Conservation (phyloP, 768 basidiomycete species). For the Boletus huronensis region DNA sequence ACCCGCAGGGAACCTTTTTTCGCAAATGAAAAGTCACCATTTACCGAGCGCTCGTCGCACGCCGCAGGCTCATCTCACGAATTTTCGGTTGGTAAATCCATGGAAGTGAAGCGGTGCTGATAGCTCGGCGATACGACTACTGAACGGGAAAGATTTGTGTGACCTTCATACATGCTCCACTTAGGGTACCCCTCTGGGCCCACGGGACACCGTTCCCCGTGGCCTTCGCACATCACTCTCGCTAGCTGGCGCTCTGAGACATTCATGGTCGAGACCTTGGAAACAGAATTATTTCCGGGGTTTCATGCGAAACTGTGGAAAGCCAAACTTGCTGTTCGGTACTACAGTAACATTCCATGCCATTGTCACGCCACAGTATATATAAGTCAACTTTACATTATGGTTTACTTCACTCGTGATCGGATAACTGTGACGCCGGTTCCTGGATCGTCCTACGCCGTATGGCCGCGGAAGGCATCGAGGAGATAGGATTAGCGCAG, state of each 20-base stretch:
- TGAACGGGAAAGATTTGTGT: constrained; percentile 4
- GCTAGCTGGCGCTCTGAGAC: background rate
- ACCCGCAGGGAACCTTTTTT: background rate
- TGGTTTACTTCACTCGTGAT: constrained; percentile 13
- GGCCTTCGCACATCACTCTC: background rate
- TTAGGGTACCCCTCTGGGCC: background rate
- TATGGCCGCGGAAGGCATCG: constrained; percentile 27
- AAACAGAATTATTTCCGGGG: background rate
- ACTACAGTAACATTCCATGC: constrained; percentile 2
- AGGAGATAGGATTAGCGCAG: constrained; percentile 7
- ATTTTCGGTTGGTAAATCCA: constrained; percentile 17
- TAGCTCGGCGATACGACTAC: constrained; percentile 22
- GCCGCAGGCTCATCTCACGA: constrained; percentile 18
- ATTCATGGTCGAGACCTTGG: background rate
- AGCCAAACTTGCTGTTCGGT: constrained; percentile 7
- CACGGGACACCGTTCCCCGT: constrained; percentile 10
- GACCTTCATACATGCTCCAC: background rate
- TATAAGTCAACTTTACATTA: constrained; percentile 25
- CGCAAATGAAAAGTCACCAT: background rate
- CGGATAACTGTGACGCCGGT: constrained; percentile 21
- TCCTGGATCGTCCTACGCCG: constrained; percentile 30
- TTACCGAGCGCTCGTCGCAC: background rate
- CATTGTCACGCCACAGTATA: constrained; percentile 21
- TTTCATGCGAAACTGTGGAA: constrained; percentile 8
- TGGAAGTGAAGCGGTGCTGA: constrained; percentile 10